Evolutionary conservation across 2,329 filamentous ascomycete genomes (phyloP).

Genomic region (Aspergillus hortae): DNA sequence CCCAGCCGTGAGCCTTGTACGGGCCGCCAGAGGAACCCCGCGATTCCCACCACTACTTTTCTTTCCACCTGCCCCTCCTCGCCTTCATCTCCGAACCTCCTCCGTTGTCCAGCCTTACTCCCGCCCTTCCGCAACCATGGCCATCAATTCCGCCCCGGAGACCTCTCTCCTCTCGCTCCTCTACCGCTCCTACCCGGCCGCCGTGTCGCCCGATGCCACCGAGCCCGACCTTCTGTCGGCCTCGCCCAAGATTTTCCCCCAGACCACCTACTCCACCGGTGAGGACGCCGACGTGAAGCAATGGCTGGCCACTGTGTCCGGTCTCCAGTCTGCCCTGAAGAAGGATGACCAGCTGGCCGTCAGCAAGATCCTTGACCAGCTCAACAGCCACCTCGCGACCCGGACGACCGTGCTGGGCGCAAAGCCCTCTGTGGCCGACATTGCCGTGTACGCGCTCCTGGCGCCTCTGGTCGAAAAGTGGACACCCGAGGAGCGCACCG

Average conservation of each 20-base stretch:
- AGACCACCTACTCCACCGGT: conserved; percentile 67
- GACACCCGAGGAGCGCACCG: conserved; percentile 82
- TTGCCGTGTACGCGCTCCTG: conserved; percentile 76
- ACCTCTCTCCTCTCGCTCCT: conserved; percentile 44
- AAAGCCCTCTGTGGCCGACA: conserved; percentile 85
- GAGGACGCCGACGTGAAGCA: conserved; percentile 86
- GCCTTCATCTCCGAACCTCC: conserved; percentile 19
- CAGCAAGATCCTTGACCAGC: conserved; percentile 66
- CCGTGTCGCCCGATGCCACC: conserved; percentile 38
- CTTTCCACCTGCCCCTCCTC: conserved; percentile 25
- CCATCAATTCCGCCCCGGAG: conserved; percentile 32
- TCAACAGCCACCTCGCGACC: conserved; percentile 83
- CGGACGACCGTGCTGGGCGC: conserved; percentile 84
- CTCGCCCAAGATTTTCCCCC: conserved; percentile 62
- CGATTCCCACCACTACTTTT: conserved; percentile 11
- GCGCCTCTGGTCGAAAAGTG: conserved; percentile 74
- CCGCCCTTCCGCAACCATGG: conserved; percentile 22
- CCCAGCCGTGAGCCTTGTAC: conserved; percentile 13
- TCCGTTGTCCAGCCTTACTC: conserved; percentile 13
- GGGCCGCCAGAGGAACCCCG: conserved; percentile 17
- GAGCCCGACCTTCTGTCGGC: conserved; percentile 44
- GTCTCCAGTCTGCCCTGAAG: conserved; percentile 55
- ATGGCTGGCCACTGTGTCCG: conserved; percentile 76
- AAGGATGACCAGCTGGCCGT: conserved; percentile 54
- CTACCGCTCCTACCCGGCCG: conserved; percentile 42